phyloP scores from a whole-genome alignment of 352 stramenopile species.

The Phytophthora rubi region DNA sequence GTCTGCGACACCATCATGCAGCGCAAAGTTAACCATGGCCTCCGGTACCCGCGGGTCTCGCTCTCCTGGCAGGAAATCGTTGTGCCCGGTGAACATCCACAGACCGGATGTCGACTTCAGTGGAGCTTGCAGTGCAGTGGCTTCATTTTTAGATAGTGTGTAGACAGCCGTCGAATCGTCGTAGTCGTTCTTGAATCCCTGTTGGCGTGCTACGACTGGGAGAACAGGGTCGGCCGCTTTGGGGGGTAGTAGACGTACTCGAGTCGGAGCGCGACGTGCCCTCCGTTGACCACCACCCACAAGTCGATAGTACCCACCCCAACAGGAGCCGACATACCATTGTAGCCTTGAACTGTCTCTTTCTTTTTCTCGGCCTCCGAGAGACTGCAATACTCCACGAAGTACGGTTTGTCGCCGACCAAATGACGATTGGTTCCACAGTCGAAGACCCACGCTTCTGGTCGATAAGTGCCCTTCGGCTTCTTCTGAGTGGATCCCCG shows the following conservation, averaged over 20 bases:
- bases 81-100: not conserved
- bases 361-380: not conserved
- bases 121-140: not conserved
- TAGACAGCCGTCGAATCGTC: not conserved
- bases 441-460: slow-evolving; percentile 9
- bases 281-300: not conserved
- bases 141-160: not conserved
- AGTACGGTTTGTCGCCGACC: slow-evolving; percentile 15
- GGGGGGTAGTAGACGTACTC: slow-evolving; percentile 1
- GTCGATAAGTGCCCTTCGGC: not conserved
- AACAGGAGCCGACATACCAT: not conserved
- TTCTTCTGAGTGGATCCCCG: not conserved
- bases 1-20: slow-evolving; percentile 2
- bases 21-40: not conserved
- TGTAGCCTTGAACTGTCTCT: slow-evolving; percentile 9
- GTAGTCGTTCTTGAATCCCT: slow-evolving; percentile 4
- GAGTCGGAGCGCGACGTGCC: not conserved
- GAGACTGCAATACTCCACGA: not conserved
- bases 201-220: not conserved
- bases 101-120: not conserved
- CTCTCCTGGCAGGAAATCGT: not conserved
- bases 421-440: slow-evolving; percentile 1
- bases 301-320: slow-evolving; percentile 2
- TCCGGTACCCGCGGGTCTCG: not conserved
- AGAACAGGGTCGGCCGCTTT: not conserved